These are phyloP conservation scores for Bipolaris sorokiniana DNA, from an alignment of 2,329 filamentous ascomycete species.

Conservation along the genomic window DNA sequence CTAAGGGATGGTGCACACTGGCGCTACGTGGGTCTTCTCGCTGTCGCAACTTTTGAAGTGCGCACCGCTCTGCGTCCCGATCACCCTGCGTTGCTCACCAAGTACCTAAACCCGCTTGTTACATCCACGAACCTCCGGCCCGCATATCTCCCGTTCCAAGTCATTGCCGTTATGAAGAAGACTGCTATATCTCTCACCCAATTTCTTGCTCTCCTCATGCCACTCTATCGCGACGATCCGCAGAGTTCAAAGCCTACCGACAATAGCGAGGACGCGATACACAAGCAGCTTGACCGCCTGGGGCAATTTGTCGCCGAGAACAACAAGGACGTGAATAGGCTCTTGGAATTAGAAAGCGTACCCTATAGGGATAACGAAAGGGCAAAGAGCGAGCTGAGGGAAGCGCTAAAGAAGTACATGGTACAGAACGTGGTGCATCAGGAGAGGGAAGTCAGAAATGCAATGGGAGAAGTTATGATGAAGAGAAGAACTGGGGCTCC, in stretches of 20 bases:
- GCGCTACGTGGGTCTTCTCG: constrained; percentile 59
- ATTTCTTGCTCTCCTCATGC: constrained; percentile 44
- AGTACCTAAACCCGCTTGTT: constrained; percentile 57
- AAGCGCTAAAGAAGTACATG: constrained; percentile 82
- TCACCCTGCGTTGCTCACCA: constrained; percentile 52
- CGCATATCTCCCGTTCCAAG: constrained; percentile 83
- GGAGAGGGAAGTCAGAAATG: constrained; percentile 80
- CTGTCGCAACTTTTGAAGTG: constrained; percentile 63
- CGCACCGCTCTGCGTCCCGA: constrained; percentile 62
- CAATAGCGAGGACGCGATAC: constrained; percentile 42
- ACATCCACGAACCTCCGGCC: constrained; percentile 54
- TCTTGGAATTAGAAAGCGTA: constrained; percentile 79
- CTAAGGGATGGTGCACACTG: constrained; percentile 49
- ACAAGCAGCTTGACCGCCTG: constrained; percentile 71
- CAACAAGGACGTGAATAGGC: constrained; percentile 71
- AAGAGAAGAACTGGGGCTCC: constrained; percentile 68
- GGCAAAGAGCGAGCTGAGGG: constrained; percentile 65
- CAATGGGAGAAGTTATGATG: constrained; percentile 71
- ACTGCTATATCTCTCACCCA: constrained; percentile 70
- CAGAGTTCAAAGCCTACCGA: constrained; percentile 28
- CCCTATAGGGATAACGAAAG: constrained; percentile 78
- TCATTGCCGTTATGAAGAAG: constrained; percentile 76
- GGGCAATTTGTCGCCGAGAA: constrained; percentile 64
- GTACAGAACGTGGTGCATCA: constrained; percentile 79
- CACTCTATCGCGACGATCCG: constrained; percentile 43